phyloP scores from a whole-genome alignment of 148 eudicot genomes.

The Chenopodium suecicum region DNA sequence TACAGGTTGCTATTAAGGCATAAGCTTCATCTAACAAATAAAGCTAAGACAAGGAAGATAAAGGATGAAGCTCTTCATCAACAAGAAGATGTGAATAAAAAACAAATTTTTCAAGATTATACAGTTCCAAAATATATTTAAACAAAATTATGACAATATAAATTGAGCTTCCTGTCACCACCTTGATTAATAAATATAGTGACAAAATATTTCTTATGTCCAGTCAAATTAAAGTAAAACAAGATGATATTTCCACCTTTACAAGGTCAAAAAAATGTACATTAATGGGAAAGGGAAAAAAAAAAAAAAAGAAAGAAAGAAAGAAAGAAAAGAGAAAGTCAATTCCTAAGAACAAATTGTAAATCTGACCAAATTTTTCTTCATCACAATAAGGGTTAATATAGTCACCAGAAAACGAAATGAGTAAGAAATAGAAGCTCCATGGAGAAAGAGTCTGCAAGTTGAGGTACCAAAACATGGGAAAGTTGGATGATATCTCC shows the following conservation, averaged over 20 bases:
- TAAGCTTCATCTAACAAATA: neutral
- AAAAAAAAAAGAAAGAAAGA: neutral
- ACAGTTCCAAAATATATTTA: neutral
- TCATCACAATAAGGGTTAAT: neutral
- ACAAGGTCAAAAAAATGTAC: neutral
- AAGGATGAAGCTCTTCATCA: neutral
- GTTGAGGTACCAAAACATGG: constrained; percentile 47
- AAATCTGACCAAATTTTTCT: neutral
- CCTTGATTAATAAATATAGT: neutral
- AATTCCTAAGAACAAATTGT: neutral
- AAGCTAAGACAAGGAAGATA: neutral
- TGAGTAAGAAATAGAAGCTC: neutral
- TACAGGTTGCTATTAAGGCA: neutral
- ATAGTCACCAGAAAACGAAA: neutral
- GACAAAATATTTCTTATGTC: neutral
- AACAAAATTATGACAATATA: neutral
- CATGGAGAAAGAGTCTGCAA: neutral
- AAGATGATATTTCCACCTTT: neutral
- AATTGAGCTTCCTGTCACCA: neutral
- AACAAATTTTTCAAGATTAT: neutral
- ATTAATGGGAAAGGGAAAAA: neutral
- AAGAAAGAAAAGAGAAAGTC: neutral
- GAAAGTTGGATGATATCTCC: constrained; percentile 71
- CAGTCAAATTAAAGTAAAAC: neutral
- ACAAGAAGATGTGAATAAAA: neutral